Base-by-base conservation (phyloP, 2,329 filamentous ascomycete species). In the Aureobasidium sp. region DNA sequence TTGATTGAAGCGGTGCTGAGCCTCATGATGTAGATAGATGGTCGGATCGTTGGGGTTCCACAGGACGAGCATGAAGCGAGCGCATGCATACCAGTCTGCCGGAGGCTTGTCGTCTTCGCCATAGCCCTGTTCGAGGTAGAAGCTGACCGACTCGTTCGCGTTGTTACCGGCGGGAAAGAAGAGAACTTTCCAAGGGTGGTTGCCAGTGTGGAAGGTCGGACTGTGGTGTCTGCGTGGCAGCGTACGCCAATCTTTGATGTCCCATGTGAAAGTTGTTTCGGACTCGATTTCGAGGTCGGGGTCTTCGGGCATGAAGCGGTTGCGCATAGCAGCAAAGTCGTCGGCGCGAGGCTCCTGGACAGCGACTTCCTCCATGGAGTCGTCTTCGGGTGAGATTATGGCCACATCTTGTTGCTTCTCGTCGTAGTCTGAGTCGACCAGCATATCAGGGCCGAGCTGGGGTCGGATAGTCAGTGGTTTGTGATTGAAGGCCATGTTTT, bases 141-240 rank as follows among this genome's bases (percentile, higher is more conserved):
- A 90, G 6, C 94, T 97, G 50, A 89, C 91, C 70, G 90, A 89
- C 67, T 97, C 93, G 61, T 92, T 89, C 2, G 72, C 72, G 67
- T 96, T 93, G 74, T 99, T 99, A 57, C 94, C 94, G 65, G 87
- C 91, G 0, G 94, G 93, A 71, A 99, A 99, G 73, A 99, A 91
- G 15, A 99, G 83, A 68, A 97, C 88, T 69, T 93, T 89, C 94
- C 94, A 99, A 73, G 93, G 94, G 72, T 86, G 87, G 54, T 89
- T 92, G 54, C 87, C 92, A 66, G 90, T 93, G 64, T 94, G 74
- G 74, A 99, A 99, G 62, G 88, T 74, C 3, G 94, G 94, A 2
- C 94, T 91, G 78, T 95, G 91, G 70, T 94, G 88, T 72, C 89
- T 91, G 76, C 90, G 88, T 16, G 82, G 79, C 67, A 95, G 76